phyloP scores from a whole-genome alignment of 2,329 filamentous ascomycete species.

The Blastomyces silverae region DNA sequence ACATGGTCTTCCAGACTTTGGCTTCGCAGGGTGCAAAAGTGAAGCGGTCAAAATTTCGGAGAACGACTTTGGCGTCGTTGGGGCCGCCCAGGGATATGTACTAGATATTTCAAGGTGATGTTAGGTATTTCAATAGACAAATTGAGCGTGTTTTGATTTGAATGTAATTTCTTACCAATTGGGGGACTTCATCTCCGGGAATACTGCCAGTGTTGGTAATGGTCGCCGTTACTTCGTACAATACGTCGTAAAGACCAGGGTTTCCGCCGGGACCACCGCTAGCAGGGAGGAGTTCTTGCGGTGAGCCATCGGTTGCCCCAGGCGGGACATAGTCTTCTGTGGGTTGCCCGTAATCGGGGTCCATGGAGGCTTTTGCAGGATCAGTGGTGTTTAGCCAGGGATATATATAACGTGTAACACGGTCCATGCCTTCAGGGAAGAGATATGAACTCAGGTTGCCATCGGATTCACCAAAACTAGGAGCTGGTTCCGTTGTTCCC shows the following conservation, averaged over 20 bases:
- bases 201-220: conserved; percentile 48
- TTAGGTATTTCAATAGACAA: neutral
- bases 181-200: conserved; percentile 48
- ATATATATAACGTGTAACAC: conserved; percentile 54
- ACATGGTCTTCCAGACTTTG: conserved; percentile 57
- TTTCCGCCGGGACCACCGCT: conserved; percentile 56
- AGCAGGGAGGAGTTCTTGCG: conserved; percentile 52
- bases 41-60: conserved; percentile 77
- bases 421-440: conserved; percentile 49
- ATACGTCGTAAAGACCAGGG: conserved; percentile 46
- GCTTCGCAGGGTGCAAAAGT: conserved; percentile 63
- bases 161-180: conserved; percentile 35
- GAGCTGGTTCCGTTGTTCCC: conserved; percentile 50
- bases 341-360: conserved; percentile 50
- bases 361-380: conserved; percentile 46
- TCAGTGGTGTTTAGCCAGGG: conserved; percentile 58
- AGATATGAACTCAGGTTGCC: conserved; percentile 48
- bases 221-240: conserved; percentile 45
- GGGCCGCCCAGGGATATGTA: conserved; percentile 76
- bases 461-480: conserved; percentile 45
- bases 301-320: conserved; percentile 46
- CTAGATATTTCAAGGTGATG: conserved; percentile 19
- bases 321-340: conserved; percentile 46
- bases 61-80: conserved; percentile 57
- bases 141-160: neutral